Evolutionary conservation across 1,139 yeast genomes (phyloP), one percentile per base, ranked within the genome.

Genomic region (Spathaspora sp.): DNA sequence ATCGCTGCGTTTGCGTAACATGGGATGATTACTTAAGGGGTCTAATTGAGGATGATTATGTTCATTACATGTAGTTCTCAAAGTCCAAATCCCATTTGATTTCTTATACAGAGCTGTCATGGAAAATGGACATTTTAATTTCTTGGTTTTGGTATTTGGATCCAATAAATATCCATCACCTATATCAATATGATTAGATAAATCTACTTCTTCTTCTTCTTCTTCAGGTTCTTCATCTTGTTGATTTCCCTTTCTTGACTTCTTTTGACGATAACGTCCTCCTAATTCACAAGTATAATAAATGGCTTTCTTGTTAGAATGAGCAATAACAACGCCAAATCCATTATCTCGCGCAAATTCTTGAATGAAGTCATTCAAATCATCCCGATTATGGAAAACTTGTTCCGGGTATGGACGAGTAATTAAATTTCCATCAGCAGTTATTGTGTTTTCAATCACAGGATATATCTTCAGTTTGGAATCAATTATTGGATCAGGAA

Each of bases 271-370:
- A 57, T 79, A 79, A 38, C 78, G 68, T 20, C 84, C 84, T 39
- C 84, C 84, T 41, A 79, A 65, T 60, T 79, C 84, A 59, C 84
- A 80, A n/a, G 83, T 79, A 59, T 78, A 80, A 59, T 80, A 80
- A 50, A 80, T 80, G 37, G 84, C 84, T 59, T 80, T 80, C 51
- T 72, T 74, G 59, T 80, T 80, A 23, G 82, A 76, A 60, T 79
- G 83, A 33, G 83, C 82, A 61, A 80, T 79, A 24, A 80, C 83
- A 39, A 79, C 80, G 3, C 83, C 83, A 62, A 80, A 79, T 37
- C 81, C 83, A 57, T 80, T 78, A 55, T 77, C 81, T 43, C 80
- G 67, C 23, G 83, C 82, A 64, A 78, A 80, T 51, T 78, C 83
- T 47, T 72, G 74, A 47, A 80, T 79, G 52, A 78, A 80, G 46